These are phyloP conservation scores for Elongisporangium anandrum DNA, from an alignment of 352 stramenopile species.

Conservation along the genomic window DNA sequence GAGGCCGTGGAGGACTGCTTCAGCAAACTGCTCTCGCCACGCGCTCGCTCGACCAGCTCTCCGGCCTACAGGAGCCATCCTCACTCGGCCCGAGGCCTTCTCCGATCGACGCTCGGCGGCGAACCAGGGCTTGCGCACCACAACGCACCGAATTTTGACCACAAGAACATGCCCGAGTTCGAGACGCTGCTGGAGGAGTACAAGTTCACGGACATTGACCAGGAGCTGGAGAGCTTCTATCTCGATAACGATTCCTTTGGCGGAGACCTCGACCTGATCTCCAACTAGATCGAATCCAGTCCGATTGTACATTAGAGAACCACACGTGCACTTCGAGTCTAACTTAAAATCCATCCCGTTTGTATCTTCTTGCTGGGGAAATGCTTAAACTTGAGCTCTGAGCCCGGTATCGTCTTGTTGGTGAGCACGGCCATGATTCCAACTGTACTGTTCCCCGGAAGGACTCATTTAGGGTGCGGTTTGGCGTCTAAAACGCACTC, in stretches of 20 bases:
- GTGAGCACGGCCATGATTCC: no score
- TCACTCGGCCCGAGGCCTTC: constrained; percentile 7
- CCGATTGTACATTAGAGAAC: constrained; percentile 2
- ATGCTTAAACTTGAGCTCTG: no score
- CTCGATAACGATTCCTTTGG: constrained; percentile 57
- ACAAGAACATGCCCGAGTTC: constrained; percentile 57
- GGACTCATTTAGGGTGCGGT: no score
- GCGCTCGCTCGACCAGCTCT: constrained; percentile 5
- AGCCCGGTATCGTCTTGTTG: no score
- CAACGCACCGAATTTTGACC: constrained; percentile 24
- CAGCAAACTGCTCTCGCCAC: constrained; percentile 23
- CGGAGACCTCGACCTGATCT: constrained; percentile 56
- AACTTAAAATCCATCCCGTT: neutral
- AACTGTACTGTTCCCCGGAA: no score
- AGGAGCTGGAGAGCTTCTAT: constrained; percentile 83
- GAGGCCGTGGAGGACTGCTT: constrained; percentile 57
- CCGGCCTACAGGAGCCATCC: constrained; percentile 14
- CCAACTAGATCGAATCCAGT: constrained; percentile 28
- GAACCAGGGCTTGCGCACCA: constrained; percentile 3
- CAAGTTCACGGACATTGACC: constrained; percentile 76
- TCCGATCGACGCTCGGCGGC: neutral
- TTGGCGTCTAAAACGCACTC: no score
- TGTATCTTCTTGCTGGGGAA: no score
- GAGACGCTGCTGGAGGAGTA: constrained; percentile 73
- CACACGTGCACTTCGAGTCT: neutral